A percentile compares a stretch with the other conserved stretches of the same genome.
These are phyloP conservation scores for Periconia sp. DNA, from an alignment of 2,329 filamentous ascomycete species.

Conservation along the genomic window DNA sequence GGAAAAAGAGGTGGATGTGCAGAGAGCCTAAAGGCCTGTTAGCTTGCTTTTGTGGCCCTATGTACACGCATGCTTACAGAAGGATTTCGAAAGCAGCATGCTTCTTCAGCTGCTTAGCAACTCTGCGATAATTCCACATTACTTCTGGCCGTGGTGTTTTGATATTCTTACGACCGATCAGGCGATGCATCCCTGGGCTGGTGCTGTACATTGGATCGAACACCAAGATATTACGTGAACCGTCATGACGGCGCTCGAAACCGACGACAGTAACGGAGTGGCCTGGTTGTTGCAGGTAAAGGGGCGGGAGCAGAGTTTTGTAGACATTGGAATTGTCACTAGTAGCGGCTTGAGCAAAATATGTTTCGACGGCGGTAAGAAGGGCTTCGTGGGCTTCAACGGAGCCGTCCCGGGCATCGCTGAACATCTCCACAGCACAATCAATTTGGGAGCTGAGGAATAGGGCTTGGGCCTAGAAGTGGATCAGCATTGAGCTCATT, in stretches of 20 bases:
- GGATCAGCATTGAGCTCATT: slow-evolving; percentile 10
- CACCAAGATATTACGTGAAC: slow-evolving; percentile 71
- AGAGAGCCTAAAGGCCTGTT: slow-evolving; percentile 28
- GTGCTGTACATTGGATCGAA: slow-evolving; percentile 86
- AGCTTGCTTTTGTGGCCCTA: background rate
- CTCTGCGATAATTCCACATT: slow-evolving; percentile 66
- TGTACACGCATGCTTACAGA: slow-evolving; percentile 54
- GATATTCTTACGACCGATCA: slow-evolving; percentile 53
- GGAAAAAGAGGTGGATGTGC: slow-evolving; percentile 42
- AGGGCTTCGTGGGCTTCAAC: slow-evolving; percentile 57
- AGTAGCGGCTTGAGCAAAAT: slow-evolving; percentile 64
- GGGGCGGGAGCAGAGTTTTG: slow-evolving; percentile 72
- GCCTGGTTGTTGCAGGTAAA: slow-evolving; percentile 89
- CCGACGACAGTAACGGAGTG: slow-evolving; percentile 92
- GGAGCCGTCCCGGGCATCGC: slow-evolving; percentile 49
- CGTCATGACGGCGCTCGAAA: slow-evolving; percentile 69
- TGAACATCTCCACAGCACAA: slow-evolving; percentile 56
- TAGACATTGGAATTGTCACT: slow-evolving; percentile 62
- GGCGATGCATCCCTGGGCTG: slow-evolving; percentile 61
- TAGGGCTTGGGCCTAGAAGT: slow-evolving; percentile 73
- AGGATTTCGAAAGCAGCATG: slow-evolving; percentile 80
- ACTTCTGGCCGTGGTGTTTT: slow-evolving; percentile 61
- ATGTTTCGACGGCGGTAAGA: slow-evolving; percentile 69
- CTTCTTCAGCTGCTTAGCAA: slow-evolving; percentile 65
- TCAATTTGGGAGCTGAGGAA: slow-evolving; percentile 69